phyloP scores from a whole-genome alignment of 1,284 basidiomycete genomes.

The Phylloboletellus chloephorus region DNA sequence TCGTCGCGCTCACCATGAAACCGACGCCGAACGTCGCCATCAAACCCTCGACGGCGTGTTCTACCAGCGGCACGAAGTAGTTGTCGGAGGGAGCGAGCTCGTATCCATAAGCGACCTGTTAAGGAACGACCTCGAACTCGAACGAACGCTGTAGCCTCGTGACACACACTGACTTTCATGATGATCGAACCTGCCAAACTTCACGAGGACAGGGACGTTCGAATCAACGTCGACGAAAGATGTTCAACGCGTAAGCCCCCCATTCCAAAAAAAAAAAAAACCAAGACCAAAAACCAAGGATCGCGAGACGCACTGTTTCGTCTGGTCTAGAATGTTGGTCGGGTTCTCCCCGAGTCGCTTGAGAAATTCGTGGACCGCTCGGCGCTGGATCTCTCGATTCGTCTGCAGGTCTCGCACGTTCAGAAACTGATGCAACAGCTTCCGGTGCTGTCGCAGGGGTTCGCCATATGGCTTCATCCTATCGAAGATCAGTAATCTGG shows the following conservation, averaged over 20 bases:
- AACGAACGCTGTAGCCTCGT: too few species aligned
- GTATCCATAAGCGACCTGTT: conserved; percentile 4
- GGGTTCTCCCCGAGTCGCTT: neutral
- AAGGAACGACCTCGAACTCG: too few species aligned
- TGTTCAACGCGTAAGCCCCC: too few species aligned
- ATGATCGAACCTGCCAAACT: conserved; percentile 6
- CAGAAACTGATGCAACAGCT: conserved; percentile 6
- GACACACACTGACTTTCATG: conserved; percentile 5
- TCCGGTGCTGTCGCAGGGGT: conserved; percentile 4
- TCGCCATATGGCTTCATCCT: conserved; percentile 10
- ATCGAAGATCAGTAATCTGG: neutral
- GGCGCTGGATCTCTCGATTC: conserved; percentile 3
- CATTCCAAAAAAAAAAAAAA: too few species aligned
- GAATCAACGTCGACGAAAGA: too few species aligned
- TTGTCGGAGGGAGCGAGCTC: conserved; percentile 3
- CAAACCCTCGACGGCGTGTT: conserved; percentile 6
- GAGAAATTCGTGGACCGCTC: neutral
- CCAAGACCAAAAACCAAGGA: too few species aligned
- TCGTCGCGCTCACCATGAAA: conserved; percentile 2
- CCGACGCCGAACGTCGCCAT: conserved; percentile 7
- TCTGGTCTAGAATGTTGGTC: conserved; percentile 1
- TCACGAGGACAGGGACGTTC: too few species aligned
- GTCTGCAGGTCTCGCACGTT: conserved; percentile 2
- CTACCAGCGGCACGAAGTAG: conserved; percentile 2
- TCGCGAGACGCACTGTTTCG: conserved; percentile 1